Base-by-base conservation (phyloP, 352 stramenopile species). In the Globisporangium cederbergense region DNA sequence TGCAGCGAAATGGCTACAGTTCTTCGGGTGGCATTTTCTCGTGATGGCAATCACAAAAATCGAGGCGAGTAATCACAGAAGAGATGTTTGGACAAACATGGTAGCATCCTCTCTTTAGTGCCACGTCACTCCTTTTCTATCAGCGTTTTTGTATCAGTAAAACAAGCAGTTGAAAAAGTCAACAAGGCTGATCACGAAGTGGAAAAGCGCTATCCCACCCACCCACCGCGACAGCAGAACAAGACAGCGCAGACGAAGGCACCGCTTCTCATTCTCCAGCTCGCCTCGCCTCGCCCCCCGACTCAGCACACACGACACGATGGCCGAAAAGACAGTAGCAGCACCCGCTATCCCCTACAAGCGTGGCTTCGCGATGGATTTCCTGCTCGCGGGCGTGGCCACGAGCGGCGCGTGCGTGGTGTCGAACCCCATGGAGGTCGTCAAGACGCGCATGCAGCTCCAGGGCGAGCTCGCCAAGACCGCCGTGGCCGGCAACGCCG, bases 391-490 rank as follows among this genome's bases (percentile, higher is more conserved):
- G 20, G 86, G 78, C 58, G 40, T 79, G 16, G 79, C 87, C 28
- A 92, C 87, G 5, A 83, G 81, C 66, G 72, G 76, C 46, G 86
- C 87, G 8, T 89, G 77, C 42, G 66, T 96, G 22, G 73, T 90
- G 43, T 96, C 87, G 42, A 96, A 96, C 65, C 87, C 87, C n/a
- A 95, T 96, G 85, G 87, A 96, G 68, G 86, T 95, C 49, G 79
- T 96, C 65, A 96, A 96, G 81, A 96, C 87, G 60, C 87, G 87
- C 64, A 94, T 96, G 87, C 87, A 96, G 73, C 69, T 96, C 42
- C 87, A 96, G 72, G 87, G 86, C 18, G 87, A 96, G 63, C 76
- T 96, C 30, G 77, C 84, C 18, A 75, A 78, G 58, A 81, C 77
- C 40, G 72, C 79, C 9, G 78, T 72, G 2, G 65, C 72, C 10